Percentiles rank a stretch among this genome's conserved stretches.
phyloP scores from a whole-genome alignment of 305 asterid species.

The Vinca major region DNA sequence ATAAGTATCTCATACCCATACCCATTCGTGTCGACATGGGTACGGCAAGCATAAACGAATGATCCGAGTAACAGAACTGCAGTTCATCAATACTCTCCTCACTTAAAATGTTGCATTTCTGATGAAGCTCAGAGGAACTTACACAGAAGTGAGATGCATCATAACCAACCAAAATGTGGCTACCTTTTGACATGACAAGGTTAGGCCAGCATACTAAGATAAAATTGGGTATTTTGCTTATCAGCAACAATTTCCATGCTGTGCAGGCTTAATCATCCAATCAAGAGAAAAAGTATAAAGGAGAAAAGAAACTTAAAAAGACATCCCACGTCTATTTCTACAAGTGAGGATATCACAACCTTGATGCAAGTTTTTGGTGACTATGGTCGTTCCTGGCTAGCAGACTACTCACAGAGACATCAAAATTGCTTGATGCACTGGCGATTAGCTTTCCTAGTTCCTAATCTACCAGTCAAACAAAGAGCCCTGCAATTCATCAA shows the following conservation, averaged over 20 bases:
- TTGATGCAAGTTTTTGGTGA: not conserved
- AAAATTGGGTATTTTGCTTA: not conserved
- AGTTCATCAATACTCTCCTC: not conserved
- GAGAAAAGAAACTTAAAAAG: not conserved
- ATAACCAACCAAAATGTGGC: not conserved
- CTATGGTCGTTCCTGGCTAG: conserved; percentile 3
- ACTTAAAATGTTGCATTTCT: not conserved
- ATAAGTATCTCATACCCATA: no score
- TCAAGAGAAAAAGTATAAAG: not conserved
- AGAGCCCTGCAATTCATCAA: not conserved
- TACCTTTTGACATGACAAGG: not conserved
- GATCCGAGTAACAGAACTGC: no score
- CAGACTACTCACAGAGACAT: not conserved
- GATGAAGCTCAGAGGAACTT: not conserved
- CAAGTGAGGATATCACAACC: not conserved
- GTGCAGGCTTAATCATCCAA: not conserved
- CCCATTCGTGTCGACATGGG: no score
- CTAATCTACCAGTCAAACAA: not conserved
- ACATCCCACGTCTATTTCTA: not conserved
- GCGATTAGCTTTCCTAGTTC: not conserved
- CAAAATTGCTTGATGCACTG: not conserved
- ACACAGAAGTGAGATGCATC: not conserved
- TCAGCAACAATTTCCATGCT: not conserved
- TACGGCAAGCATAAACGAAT: no score
- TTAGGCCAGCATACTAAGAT: not conserved